A percentile compares a stretch with the other conserved stretches of the same genome.
These are phyloP conservation scores for Saturnispora halmiae DNA, from an alignment of 805 yeast species.

Conservation along the genomic window DNA sequence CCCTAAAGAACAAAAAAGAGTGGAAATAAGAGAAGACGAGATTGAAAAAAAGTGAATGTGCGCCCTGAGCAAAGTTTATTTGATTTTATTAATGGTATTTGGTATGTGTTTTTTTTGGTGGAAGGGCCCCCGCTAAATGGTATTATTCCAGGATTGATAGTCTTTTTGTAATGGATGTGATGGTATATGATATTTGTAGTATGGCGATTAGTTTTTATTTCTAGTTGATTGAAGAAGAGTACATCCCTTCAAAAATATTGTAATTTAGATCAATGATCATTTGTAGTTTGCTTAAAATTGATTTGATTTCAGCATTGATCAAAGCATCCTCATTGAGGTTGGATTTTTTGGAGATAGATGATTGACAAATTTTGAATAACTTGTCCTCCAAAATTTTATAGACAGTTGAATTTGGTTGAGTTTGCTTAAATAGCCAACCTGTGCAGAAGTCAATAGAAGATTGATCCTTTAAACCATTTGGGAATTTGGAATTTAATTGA, in stretches of 20 bases:
- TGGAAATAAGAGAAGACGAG: too few species aligned
- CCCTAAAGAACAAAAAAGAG: too few species aligned
- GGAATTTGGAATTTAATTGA: constrained; percentile 43
- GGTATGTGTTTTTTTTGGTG: too few species aligned
- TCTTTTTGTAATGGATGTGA: too few species aligned
- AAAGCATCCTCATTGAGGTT: constrained; percentile 19
- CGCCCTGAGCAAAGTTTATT: too few species aligned
- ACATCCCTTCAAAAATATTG: constrained; percentile 72
- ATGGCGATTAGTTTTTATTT: background rate
- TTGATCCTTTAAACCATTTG: constrained; percentile 25
- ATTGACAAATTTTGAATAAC: constrained; percentile 26
- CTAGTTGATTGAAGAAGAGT: constrained; percentile 19
- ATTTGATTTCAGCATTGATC: constrained; percentile 44
- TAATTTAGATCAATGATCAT: constrained; percentile 70
- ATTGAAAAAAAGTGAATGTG: too few species aligned
- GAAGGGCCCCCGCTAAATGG: too few species aligned
- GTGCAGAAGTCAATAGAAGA: constrained; percentile 56
- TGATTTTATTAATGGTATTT: too few species aligned
- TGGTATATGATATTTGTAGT: background rate
- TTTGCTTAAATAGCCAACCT: constrained; percentile 76
- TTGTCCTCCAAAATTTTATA: constrained; percentile 67
- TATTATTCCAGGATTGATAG: too few species aligned
- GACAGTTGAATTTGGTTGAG: constrained; percentile 73
- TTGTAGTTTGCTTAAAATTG: constrained; percentile 50
- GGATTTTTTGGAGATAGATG: constrained; percentile 5